Percentiles rank a stretch among this genome's conserved stretches.
Conservation (phyloP, 1,284 basidiomycete species). For the Naganishia cerealis region DNA sequence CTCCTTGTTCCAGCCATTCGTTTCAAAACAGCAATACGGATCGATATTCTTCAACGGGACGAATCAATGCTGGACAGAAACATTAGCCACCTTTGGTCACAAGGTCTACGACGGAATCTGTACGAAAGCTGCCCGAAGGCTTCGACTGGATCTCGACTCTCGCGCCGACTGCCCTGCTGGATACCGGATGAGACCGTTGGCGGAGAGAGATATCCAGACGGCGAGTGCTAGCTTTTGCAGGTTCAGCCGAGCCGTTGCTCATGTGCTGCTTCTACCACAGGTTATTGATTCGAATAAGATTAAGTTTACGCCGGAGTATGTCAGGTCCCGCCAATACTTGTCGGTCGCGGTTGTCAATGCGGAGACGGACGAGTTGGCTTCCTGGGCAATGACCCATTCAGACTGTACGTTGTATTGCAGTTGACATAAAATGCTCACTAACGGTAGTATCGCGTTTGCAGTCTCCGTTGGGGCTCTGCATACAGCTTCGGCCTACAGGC, state of each 20-base stretch:
- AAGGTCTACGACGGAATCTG: conserved; percentile 3
- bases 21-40: background rate
- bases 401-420: conserved; percentile 1
- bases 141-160: background rate
- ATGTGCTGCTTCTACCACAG: background rate
- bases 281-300: conserved; percentile 23
- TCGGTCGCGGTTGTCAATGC: conserved; percentile 14
- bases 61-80: conserved; percentile 22
- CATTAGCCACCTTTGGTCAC: background rate
- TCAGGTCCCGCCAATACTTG: conserved; percentile 7
- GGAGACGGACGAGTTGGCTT: conserved; percentile 22
- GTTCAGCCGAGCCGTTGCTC: too few relatives aligned
- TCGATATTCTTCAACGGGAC: conserved; percentile 24
- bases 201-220: conserved; percentile 18
- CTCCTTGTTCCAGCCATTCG: conserved; percentile 10
- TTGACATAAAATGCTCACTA: too few relatives aligned
- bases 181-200: conserved; percentile 4
- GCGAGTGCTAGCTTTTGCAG: background rate
- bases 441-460: background rate
- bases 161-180: conserved; percentile 10
- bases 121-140: conserved; percentile 11
- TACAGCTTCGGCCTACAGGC: conserved; percentile 7
- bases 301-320: conserved; percentile 12
- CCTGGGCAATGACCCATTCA: conserved; percentile 17
- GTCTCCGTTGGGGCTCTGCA: conserved; percentile 20